phyloP scores from a whole-genome alignment of 2,329 filamentous ascomycete genomes.

The Emericellopsis cladophorae region DNA sequence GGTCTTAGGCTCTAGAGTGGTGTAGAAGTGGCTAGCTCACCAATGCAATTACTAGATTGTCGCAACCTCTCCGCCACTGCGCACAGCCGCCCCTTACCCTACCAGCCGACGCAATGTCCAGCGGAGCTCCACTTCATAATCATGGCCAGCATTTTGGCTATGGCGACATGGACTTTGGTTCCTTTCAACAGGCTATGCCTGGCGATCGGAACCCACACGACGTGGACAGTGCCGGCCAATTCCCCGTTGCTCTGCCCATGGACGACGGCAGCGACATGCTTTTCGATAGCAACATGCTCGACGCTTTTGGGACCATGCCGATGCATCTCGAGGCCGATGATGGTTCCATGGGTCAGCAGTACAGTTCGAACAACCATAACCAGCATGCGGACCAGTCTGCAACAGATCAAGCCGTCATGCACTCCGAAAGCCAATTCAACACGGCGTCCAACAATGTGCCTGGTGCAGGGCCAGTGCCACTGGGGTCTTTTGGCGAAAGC shows the following conservation, averaged over 20 bases:
- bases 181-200: constrained; percentile 12
- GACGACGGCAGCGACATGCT: constrained; percentile 24
- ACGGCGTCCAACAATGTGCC: constrained; percentile 22
- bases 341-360: constrained; percentile 8
- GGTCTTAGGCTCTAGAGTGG: too few species aligned
- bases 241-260: constrained; percentile 1
- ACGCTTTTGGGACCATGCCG: constrained; percentile 22
- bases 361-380: constrained; percentile 4
- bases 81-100: background rate
- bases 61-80: background rate
- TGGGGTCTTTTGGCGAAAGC: constrained; percentile 20
- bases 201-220: constrained; percentile 6
- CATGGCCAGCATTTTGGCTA: constrained; percentile 12
- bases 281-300: constrained; percentile 29
- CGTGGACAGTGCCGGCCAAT: background rate
- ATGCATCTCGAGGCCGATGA: constrained; percentile 28
- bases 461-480: constrained; percentile 27
- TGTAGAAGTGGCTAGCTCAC: background rate
- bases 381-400: background rate
- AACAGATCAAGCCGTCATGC: constrained; percentile 16
- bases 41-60: constrained; percentile 13
- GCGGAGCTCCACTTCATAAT: constrained; percentile 19
- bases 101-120: constrained; percentile 17
- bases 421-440: constrained; percentile 20
- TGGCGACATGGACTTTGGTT: constrained; percentile 10